phyloP scores from a whole-genome alignment of 2,329 filamentous ascomycete species.

The Penicillium sp. region DNA sequence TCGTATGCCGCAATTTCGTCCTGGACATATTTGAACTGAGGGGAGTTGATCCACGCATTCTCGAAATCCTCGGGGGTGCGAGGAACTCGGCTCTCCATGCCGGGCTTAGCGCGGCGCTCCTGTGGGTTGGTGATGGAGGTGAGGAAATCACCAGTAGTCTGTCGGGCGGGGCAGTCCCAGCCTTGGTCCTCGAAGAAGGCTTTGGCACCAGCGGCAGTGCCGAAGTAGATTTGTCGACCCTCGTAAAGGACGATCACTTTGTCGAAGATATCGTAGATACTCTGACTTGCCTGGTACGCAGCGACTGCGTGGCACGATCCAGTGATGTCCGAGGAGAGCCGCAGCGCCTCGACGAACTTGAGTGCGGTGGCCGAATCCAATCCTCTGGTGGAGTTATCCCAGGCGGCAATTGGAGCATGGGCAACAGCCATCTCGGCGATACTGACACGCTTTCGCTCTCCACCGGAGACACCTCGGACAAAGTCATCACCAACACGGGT shows the following conservation, averaged over 20 bases:
- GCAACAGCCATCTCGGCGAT: constrained; percentile 56
- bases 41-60: constrained; percentile 54
- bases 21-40: constrained; percentile 44
- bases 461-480: constrained; percentile 61
- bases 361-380: constrained; percentile 54
- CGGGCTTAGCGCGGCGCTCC: constrained; percentile 56
- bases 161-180: constrained; percentile 64
- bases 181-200: constrained; percentile 68
- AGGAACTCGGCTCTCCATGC: constrained; percentile 64
- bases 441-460: constrained; percentile 60
- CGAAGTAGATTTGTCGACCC: constrained; percentile 73
- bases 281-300: constrained; percentile 51
- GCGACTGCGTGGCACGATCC: constrained; percentile 52
- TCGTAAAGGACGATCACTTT: constrained; percentile 71
- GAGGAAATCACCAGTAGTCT: constrained; percentile 69
- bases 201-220: constrained; percentile 59
- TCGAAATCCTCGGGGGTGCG: constrained; percentile 69
- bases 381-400: constrained; percentile 49
- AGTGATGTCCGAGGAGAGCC: constrained; percentile 47
- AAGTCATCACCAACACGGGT: constrained; percentile 54
- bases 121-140: constrained; percentile 65
- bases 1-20: constrained; percentile 45
- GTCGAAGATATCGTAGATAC: constrained; percentile 59
- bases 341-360: constrained; percentile 53
- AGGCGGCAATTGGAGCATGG: constrained; percentile 44